Conservation (phyloP, 2,329 filamentous ascomycete genomes). For the Mollisiaceae sp. region DNA sequence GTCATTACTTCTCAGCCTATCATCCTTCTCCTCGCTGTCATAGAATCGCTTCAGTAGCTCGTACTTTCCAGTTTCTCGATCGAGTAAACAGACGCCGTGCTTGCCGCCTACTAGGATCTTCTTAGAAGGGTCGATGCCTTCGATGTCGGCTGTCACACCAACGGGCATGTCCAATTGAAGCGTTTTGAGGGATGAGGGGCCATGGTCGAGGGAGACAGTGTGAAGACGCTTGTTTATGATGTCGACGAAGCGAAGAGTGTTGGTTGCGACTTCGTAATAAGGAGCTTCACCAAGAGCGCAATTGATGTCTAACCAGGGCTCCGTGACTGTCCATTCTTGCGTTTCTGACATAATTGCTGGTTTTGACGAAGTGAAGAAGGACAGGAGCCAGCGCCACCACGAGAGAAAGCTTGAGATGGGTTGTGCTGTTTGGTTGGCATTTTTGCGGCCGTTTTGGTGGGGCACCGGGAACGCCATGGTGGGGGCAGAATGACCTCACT, state of each 20-base stretch:
- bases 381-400: constrained; percentile 27
- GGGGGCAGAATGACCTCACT: background rate
- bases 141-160: constrained; percentile 80
- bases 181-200: constrained; percentile 45
- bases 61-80: constrained; percentile 62
- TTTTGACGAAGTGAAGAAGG: constrained; percentile 19
- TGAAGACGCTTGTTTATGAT: constrained; percentile 80
- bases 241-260: constrained; percentile 79
- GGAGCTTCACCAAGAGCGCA: constrained; percentile 77
- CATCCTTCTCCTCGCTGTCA: constrained; percentile 41
- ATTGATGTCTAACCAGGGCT: constrained; percentile 61
- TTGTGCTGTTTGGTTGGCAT: background rate
- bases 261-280: constrained; percentile 69
- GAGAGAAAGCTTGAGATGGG: constrained; percentile 13
- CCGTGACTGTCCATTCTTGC: constrained; percentile 52
- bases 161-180: constrained; percentile 57
- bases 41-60: constrained; percentile 58
- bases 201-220: constrained; percentile 68
- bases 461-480: constrained; percentile 7
- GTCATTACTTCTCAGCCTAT: constrained; percentile 74
- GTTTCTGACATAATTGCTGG: constrained; percentile 30
- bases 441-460: constrained; percentile 12
- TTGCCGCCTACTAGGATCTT: constrained; percentile 81
- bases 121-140: constrained; percentile 62
- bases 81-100: constrained; percentile 78